phyloP scores from a whole-genome alignment of 805 yeast species.

The Candida qinlingensis region DNA sequence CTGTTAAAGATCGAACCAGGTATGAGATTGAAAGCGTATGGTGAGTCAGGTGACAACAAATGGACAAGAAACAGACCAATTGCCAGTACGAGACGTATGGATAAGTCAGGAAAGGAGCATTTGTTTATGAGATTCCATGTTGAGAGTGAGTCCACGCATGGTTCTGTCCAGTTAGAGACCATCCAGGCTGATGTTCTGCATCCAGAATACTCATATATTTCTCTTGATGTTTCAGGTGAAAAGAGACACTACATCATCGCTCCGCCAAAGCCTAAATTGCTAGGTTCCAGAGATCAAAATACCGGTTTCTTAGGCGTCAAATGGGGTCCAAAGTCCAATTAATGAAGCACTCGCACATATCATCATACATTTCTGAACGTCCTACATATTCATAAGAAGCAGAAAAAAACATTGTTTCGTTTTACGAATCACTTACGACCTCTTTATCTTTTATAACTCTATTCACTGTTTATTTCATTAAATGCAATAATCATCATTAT shows the following conservation, averaged over 20 bases:
- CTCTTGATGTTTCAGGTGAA: slow-evolving; percentile 69
- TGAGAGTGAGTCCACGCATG: slow-evolving; percentile 61
- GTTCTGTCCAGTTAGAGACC: slow-evolving; percentile 76
- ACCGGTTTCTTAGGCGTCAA: slow-evolving; percentile 72
- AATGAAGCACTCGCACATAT: neutral
- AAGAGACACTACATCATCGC: slow-evolving; percentile 64
- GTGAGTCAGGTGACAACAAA: slow-evolving; percentile 62
- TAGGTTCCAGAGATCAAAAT: slow-evolving; percentile 30
- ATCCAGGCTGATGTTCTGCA: slow-evolving; percentile 56
- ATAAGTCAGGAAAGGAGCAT: slow-evolving; percentile 74
- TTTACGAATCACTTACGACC: neutral
- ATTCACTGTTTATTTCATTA: neutral
- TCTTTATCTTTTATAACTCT: neutral
- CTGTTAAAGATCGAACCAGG: slow-evolving; percentile 43
- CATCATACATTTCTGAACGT: neutral
- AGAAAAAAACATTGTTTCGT: neutral
- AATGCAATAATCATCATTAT: neutral
- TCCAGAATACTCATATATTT: slow-evolving; percentile 67
- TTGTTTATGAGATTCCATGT: slow-evolving; percentile 82
- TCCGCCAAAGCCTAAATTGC: slow-evolving; percentile 47
- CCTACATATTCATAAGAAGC: neutral
- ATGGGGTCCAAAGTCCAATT: slow-evolving; percentile 76
- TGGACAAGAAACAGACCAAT: slow-evolving; percentile 91
- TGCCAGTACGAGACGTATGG: slow-evolving; percentile 58
- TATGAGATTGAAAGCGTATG: slow-evolving; percentile 74